phyloP scores from a whole-genome alignment of 257 asterid species.

The Cynanchum wilfordii region DNA sequence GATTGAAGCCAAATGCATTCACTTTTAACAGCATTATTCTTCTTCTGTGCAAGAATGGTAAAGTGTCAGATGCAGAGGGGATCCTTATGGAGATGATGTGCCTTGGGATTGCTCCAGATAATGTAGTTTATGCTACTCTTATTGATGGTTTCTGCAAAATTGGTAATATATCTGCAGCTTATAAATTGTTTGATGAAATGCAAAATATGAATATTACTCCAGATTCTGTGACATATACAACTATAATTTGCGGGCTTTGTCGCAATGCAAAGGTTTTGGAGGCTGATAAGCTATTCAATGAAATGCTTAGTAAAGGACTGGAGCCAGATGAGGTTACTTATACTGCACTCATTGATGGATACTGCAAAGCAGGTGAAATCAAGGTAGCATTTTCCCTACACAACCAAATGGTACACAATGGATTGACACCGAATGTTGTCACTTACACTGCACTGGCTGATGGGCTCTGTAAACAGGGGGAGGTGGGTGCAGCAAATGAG shows the following conservation, averaged over 20 bases:
- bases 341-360: slow-evolving; percentile 77
- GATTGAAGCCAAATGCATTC: slow-evolving; percentile 66
- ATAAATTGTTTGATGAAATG: slow-evolving; percentile 68
- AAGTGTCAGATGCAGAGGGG: slow-evolving; percentile 62
- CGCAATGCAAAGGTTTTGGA: slow-evolving; percentile 56
- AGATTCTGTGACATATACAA: slow-evolving; percentile 64
- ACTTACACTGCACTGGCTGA: slow-evolving; percentile 89
- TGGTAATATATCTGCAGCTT: slow-evolving; percentile 51
- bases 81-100: slow-evolving; percentile 67
- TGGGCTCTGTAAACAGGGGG: slow-evolving; percentile 91
- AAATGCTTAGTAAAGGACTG: slow-evolving; percentile 62
- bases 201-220: slow-evolving; percentile 45
- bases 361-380: slow-evolving; percentile 70
- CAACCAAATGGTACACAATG: slow-evolving; percentile 68
- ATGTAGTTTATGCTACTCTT: slow-evolving; percentile 75
- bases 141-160: slow-evolving; percentile 69
- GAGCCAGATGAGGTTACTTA: slow-evolving; percentile 77
- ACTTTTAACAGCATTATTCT: slow-evolving; percentile 68
- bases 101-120: slow-evolving; percentile 66
- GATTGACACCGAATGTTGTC: slow-evolving; percentile 68
- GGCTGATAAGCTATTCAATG: slow-evolving; percentile 61
- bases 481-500: slow-evolving; percentile 71
- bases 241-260: slow-evolving; percentile 69
- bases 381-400: slow-evolving; percentile 72
- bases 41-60: slow-evolving; percentile 61